These are phyloP conservation scores for Chlorella sp. DNA, from an alignment of 139 green algal genomes.

Conservation along the genomic window DNA sequence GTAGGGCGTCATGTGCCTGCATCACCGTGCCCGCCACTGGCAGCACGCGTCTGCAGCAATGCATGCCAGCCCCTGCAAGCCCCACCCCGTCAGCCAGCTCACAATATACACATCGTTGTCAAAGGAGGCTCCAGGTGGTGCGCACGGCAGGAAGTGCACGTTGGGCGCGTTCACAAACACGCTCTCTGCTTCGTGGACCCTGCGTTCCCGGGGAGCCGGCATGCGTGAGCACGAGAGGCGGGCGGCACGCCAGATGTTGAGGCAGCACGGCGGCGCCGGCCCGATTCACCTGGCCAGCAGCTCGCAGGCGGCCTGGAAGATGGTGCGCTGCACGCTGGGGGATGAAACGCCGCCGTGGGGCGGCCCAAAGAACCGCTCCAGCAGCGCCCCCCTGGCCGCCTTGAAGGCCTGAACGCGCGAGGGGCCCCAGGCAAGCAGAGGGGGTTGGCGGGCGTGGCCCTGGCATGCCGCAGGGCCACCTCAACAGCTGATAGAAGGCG, in stretches of 20 bases:
- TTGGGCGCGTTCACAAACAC: constrained; percentile 96
- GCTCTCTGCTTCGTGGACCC: constrained; percentile 63
- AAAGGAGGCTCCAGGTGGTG: constrained; percentile 69
- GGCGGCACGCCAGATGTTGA: not conserved
- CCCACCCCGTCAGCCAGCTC: too few species aligned
- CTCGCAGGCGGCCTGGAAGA: constrained; percentile 82
- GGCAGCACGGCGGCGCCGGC: not conserved
- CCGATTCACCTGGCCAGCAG: constrained; percentile 65
- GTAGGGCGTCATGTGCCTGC: too few species aligned
- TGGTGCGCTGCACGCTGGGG: constrained; percentile 91
- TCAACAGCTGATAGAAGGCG: too few species aligned
- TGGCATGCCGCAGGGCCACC: too few species aligned
- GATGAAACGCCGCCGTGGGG: constrained; percentile 82
- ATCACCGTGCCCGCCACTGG: too few species aligned
- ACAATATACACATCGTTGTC: constrained; percentile 96
- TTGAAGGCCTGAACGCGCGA: too few species aligned
- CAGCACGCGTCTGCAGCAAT: too few species aligned
- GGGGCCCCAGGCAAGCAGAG: too few species aligned
- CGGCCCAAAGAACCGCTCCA: constrained; percentile 83
- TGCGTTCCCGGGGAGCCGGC: not conserved
- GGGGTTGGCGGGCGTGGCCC: too few species aligned
- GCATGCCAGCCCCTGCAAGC: too few species aligned
- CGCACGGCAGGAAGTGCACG: constrained; percentile 94
- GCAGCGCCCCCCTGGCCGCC: constrained; percentile 39
- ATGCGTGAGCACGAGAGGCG: not conserved